Percentiles rank a stretch among this genome's conserved stretches.
Conservation (phyloP, 345 rosid species). For the Mangifera indica region DNA sequence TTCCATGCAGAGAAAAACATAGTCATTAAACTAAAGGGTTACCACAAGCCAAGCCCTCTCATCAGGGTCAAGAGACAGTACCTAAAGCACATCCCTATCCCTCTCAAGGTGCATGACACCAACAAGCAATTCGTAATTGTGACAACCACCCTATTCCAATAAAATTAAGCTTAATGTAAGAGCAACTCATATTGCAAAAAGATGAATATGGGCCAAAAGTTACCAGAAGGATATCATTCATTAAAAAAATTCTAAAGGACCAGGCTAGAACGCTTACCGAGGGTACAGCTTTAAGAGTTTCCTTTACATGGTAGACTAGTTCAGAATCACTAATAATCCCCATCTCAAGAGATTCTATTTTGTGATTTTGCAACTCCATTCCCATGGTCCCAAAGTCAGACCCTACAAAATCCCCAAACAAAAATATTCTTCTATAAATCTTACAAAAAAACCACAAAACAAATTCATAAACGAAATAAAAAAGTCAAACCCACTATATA, state of each 20-base stretch:
- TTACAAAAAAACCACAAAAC: too few relatives aligned
- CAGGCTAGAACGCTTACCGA: conserved; percentile 27
- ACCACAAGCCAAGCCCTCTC: too few relatives aligned
- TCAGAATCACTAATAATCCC: conserved; percentile 48
- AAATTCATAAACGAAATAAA: too few relatives aligned
- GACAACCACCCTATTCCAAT: conserved; percentile 50
- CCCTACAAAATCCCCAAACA: neutral
- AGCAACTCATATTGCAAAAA: neutral
- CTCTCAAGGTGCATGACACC: conserved; percentile 54
- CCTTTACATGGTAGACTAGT: conserved; percentile 46
- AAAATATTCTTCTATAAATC: too few relatives aligned
- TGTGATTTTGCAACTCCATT: conserved; percentile 19
- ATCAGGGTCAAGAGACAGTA: conserved; percentile 19
- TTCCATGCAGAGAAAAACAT: too few relatives aligned
- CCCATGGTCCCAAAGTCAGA: conserved; percentile 23
- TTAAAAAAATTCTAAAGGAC: neutral
- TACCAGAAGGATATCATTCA: neutral
- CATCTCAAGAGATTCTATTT: conserved; percentile 13
- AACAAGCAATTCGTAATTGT: conserved; percentile 59
- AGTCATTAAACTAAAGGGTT: too few relatives aligned
- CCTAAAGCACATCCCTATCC: conserved; percentile 76
- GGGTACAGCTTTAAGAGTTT: conserved; percentile 44
- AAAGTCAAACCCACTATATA: too few relatives aligned
- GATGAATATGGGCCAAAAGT: neutral
- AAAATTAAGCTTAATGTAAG: neutral